phyloP scores from a whole-genome alignment of 2,329 filamentous ascomycete genomes.

The Colletotrichum sp. region DNA sequence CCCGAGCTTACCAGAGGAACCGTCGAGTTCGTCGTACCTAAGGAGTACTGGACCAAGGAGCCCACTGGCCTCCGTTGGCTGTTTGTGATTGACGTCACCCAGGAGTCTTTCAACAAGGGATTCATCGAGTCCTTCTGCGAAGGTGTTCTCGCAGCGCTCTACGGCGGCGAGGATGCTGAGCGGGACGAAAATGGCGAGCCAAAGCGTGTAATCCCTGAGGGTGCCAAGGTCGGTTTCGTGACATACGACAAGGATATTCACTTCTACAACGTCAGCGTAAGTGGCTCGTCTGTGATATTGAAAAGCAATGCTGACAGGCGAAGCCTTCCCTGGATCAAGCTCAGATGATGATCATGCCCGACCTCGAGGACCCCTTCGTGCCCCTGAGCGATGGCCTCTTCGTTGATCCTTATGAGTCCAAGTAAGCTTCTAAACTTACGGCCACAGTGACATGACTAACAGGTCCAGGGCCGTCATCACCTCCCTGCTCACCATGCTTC shows the following conservation, averaged over 20 bases:
- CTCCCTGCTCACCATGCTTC: slow-evolving; percentile 82
- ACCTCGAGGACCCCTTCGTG: slow-evolving; percentile 95
- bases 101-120: slow-evolving; percentile 88
- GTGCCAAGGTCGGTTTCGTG: slow-evolving; percentile 90
- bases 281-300: slow-evolving; percentile 34
- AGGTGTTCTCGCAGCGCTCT: slow-evolving; percentile 84
- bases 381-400: slow-evolving; percentile 91
- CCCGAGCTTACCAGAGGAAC: slow-evolving; percentile 91
- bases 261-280: slow-evolving; percentile 92
- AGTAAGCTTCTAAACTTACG: slow-evolving; percentile 46
- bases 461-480: slow-evolving; percentile 71
- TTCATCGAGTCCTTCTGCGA: slow-evolving; percentile 91
- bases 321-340: slow-evolving; percentile 80
- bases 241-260: slow-evolving; percentile 97
- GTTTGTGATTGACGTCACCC: slow-evolving; percentile 92
- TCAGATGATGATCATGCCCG: slow-evolving; percentile 98
- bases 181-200: slow-evolving; percentile 57
- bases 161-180: slow-evolving; percentile 67
- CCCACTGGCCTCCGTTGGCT: slow-evolving; percentile 87
- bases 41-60: slow-evolving; percentile 98
- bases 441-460: slow-evolving; percentile 26
- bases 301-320: background rate
- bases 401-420: slow-evolving; percentile 91
- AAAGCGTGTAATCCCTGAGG: slow-evolving; percentile 69
- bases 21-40: slow-evolving; percentile 94